Evolutionary conservation across 2,329 filamentous ascomycete species (phyloP).

Genomic region (Talaromyces sp.): DNA sequence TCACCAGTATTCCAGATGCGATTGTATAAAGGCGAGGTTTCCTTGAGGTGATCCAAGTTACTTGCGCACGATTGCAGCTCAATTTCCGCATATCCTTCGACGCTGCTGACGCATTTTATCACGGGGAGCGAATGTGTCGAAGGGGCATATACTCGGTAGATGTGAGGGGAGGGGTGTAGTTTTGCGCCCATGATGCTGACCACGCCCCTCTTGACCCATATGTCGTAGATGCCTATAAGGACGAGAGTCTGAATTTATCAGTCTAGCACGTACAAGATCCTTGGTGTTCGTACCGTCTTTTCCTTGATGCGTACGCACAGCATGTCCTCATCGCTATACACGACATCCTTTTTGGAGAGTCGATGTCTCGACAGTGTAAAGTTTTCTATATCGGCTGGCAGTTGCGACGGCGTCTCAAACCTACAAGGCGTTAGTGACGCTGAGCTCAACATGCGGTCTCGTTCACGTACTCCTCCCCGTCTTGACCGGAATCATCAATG

Average conservation of each 20-base stretch:
- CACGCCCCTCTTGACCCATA: slow-evolving; percentile 54
- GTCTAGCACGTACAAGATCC: slow-evolving; percentile 2
- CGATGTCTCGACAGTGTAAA: slow-evolving; percentile 37
- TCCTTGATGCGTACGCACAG: slow-evolving; percentile 38
- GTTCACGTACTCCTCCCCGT: slow-evolving; percentile 2
- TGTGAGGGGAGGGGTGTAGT: slow-evolving; percentile 40
- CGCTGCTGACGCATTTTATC: slow-evolving; percentile 43
- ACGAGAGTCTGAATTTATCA: slow-evolving; percentile 35
- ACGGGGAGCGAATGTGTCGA: slow-evolving; percentile 54
- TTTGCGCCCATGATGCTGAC: slow-evolving; percentile 57
- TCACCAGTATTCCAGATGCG: slow-evolving; percentile 48
- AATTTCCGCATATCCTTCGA: slow-evolving; percentile 42
- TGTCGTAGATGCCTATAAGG: slow-evolving; percentile 51
- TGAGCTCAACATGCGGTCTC: background rate
- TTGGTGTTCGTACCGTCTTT: slow-evolving; percentile 27
- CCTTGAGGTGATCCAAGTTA: slow-evolving; percentile 41
- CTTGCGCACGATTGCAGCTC: slow-evolving; percentile 45
- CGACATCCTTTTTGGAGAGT: slow-evolving; percentile 32
- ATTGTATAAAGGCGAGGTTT: slow-evolving; percentile 49
- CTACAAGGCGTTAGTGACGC: slow-evolving; percentile 19
- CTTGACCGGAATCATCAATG: background rate
- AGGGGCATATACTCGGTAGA: slow-evolving; percentile 51
- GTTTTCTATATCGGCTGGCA: slow-evolving; percentile 28
- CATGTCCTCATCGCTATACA: slow-evolving; percentile 33
- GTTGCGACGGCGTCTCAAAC: slow-evolving; percentile 28